Evolutionary conservation across 768 basidiomycete species (phyloP).

Genomic region (Strobilomyces confusus): DNA sequence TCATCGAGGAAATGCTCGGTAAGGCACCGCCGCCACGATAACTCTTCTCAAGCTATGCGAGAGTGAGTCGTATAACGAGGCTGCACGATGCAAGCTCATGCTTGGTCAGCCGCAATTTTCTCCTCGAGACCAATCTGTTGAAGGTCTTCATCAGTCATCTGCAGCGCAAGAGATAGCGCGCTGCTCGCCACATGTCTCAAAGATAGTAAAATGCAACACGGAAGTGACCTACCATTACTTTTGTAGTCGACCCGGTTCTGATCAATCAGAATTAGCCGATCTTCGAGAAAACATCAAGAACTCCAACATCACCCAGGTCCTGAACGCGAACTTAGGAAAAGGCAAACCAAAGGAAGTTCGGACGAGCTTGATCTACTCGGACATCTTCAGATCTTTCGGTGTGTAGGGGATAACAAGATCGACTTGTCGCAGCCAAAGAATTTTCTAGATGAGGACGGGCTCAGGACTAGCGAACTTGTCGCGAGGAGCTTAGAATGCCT

Average conservation of each 20-base stretch:
- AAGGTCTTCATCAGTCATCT: conserved; percentile 15
- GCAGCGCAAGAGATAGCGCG: conserved; percentile 10
- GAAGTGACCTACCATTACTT: conserved; percentile 3
- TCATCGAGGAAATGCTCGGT: neutral
- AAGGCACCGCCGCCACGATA: conserved; percentile 22
- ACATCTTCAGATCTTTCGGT: conserved; percentile 22
- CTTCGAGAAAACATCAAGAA: conserved; percentile 11
- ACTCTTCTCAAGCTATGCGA: conserved; percentile 21
- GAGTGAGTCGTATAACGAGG: conserved; percentile 3
- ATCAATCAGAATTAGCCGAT: conserved; percentile 5
- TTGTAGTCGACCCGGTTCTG: neutral
- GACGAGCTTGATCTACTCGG: conserved; percentile 23
- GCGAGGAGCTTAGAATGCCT: conserved; percentile 6
- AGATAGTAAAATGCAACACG: conserved; percentile 18
- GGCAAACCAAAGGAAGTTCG: conserved; percentile 14
- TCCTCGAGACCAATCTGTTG: conserved; percentile 8
- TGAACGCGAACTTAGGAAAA: conserved; percentile 13
- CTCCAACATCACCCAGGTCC: conserved; percentile 15
- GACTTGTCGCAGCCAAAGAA: neutral
- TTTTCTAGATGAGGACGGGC: conserved; percentile 5
- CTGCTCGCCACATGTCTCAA: conserved; percentile 21
- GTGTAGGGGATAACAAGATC: neutral
- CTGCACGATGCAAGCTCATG: neutral
- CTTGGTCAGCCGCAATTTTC: conserved; percentile 8
- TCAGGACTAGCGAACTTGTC: conserved; percentile 14